Conservation (phyloP, 371 early-diverging fungal species). For the Massospora cicadina region DNA sequence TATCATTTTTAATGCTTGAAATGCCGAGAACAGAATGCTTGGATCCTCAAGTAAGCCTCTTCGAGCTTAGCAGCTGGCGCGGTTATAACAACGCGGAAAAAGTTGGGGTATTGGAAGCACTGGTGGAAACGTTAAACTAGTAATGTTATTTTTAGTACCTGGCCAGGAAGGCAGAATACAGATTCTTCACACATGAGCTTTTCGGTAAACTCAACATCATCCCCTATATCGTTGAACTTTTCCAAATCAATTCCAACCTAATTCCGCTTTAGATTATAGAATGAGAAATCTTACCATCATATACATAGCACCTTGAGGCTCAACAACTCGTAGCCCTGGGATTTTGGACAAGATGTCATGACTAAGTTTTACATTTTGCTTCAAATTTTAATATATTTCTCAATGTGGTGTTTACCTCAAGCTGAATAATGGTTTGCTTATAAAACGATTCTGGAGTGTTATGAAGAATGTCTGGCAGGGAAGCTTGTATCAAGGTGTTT, state of each 20-base stretch:
- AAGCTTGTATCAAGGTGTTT: conserved; percentile 57
- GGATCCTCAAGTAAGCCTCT: conserved; percentile 58
- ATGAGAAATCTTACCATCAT: conserved; percentile 37
- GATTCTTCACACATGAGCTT: conserved; percentile 67
- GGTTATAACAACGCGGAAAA: conserved; percentile 62
- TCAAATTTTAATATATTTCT: neutral
- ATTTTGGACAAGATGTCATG: conserved; percentile 26
- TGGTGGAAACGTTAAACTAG: conserved; percentile 12
- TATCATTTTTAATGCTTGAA: neutral
- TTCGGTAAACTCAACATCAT: conserved; percentile 66
- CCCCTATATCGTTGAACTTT: conserved; percentile 49
- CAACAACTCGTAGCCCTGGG: conserved; percentile 54
- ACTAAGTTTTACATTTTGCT: conserved; percentile 1
- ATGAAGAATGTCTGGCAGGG: conserved; percentile 59
- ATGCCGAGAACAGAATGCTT: conserved; percentile 62
- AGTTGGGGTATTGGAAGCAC: conserved; percentile 68
- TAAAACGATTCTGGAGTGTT: conserved; percentile 48
- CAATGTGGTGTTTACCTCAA: conserved; percentile 24
- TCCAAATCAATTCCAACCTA: conserved; percentile 37
- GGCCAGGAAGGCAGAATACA: conserved; percentile 71
- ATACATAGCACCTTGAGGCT: conserved; percentile 89
- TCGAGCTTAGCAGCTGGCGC: conserved; percentile 50
- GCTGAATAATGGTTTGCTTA: conserved; percentile 40
- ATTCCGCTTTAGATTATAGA: neutral
- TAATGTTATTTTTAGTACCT: conserved; percentile 23